These are phyloP conservation scores for Coniochaeta ligniaria DNA, from an alignment of 2,329 filamentous ascomycete species.

Conservation along the genomic window DNA sequence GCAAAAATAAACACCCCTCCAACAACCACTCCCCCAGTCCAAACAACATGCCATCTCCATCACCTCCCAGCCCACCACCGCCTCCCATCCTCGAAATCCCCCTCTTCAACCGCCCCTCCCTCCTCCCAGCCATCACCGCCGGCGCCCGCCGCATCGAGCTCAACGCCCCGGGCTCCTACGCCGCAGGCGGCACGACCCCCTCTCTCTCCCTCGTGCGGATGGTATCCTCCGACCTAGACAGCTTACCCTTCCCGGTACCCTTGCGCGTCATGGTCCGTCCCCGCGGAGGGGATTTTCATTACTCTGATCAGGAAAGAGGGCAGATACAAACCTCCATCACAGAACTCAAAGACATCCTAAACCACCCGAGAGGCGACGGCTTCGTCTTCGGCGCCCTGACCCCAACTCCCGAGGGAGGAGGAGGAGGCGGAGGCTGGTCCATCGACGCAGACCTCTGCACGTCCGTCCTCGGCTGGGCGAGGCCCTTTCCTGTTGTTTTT, in stretches of 20 bases:
- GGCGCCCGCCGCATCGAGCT: constrained; percentile 46
- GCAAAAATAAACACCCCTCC: too few relatives aligned
- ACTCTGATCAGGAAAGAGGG: constrained; percentile 33
- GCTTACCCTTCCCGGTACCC: constrained; percentile 23
- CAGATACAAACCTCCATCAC: constrained; percentile 34
- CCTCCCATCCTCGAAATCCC: constrained; percentile 45
- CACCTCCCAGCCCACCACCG: background rate
- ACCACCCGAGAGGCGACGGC: constrained; percentile 37
- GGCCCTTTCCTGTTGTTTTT: constrained; percentile 39
- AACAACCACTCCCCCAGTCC: too few relatives aligned
- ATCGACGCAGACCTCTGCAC: constrained; percentile 34
- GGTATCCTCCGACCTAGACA: background rate
- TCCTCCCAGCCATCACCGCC: constrained; percentile 28
- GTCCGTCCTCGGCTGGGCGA: constrained; percentile 31
- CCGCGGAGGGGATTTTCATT: constrained; percentile 43
- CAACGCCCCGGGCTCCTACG: constrained; percentile 43
- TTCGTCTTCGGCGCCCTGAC: constrained; percentile 48
- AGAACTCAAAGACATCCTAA: constrained; percentile 29
- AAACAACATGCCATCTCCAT: background rate
- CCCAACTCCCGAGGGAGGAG: background rate
- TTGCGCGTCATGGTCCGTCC: constrained; percentile 51
- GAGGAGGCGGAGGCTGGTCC: constrained; percentile 6
- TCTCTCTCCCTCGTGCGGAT: background rate
- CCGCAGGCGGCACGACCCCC: constrained; percentile 44
- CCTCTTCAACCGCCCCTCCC: constrained; percentile 39